Evolutionary conservation across 192 early-diverging fungal species (phyloP).

Genomic region (Umbelopsis sp.): DNA sequence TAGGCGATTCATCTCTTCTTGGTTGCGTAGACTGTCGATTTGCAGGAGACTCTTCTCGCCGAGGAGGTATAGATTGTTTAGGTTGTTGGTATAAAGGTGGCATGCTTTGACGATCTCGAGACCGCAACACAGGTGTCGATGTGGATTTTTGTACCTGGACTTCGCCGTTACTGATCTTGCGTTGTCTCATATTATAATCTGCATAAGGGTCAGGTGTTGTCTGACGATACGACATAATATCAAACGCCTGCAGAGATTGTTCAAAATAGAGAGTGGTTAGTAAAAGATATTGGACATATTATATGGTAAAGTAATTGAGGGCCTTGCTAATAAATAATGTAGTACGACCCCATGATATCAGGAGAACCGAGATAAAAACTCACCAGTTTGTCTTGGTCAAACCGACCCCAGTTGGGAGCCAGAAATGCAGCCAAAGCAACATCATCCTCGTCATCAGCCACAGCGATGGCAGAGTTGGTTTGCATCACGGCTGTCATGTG

Average conservation of each 20-base stretch:
- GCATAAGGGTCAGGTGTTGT: background rate
- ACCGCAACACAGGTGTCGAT: conserved; percentile 10
- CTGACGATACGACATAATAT: conserved; percentile 17
- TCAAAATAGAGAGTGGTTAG: background rate
- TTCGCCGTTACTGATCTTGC: conserved; percentile 2
- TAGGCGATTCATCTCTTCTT: conserved; percentile 8
- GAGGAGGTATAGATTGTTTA: background rate
- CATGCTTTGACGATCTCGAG: conserved; percentile 14
- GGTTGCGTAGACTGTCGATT: background rate
- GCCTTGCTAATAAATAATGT: too few relatives aligned
- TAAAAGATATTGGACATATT: background rate
- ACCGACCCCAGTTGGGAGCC: conserved; percentile 19
- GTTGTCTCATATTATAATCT: background rate
- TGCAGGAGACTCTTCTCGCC: background rate
- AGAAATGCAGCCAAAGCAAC: conserved; percentile 23
- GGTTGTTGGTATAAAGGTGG: background rate
- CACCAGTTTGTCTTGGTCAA: conserved; percentile 20
- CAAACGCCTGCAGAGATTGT: background rate
- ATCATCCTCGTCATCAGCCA: conserved; percentile 29
- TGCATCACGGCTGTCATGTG: conserved; percentile 14
- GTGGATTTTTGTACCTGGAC: background rate
- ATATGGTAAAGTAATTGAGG: background rate
- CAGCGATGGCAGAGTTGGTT: background rate
- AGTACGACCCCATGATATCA: too few relatives aligned
- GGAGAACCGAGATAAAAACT: background rate